Percentiles rank a stretch among this genome's conserved stretches.
These are phyloP conservation scores for Pecoramyces ruminantium DNA, from an alignment of 192 early-diverging fungal genomes.

Conservation along the genomic window DNA sequence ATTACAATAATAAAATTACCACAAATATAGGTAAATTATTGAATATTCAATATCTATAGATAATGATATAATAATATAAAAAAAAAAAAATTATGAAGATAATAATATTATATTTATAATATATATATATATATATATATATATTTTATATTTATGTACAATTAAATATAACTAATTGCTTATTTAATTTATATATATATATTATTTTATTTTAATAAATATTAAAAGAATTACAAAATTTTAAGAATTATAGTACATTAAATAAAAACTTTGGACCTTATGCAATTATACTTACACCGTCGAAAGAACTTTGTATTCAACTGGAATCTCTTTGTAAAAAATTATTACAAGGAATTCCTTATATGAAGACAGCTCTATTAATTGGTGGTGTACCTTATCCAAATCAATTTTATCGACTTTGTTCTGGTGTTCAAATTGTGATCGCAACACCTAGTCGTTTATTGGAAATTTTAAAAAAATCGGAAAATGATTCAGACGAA, in stretches of 20 bases:
- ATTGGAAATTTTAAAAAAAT: conserved; percentile 1
- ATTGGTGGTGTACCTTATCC: conserved; percentile 33
- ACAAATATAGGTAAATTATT: not conserved
- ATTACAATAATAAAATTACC: not conserved
- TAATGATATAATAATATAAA: too few relatives aligned
- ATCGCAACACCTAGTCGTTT: conserved; percentile 39
- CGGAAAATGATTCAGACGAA: not conserved
- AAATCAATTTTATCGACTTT: conserved; percentile 27
- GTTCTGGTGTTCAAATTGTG: conserved; percentile 29
- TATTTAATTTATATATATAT: too few relatives aligned
- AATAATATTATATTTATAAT: too few relatives aligned
- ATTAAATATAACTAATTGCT: too few relatives aligned
- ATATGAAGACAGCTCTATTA: conserved; percentile 19
- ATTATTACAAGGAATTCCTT: not conserved
- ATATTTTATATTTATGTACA: too few relatives aligned
- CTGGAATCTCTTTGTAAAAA: not conserved
- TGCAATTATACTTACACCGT: not conserved
- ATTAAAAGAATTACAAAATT: not conserved
- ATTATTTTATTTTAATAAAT: too few relatives aligned
- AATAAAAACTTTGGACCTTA: not conserved
- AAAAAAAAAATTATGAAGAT: too few relatives aligned
- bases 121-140: too few relatives aligned
- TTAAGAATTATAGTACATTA: not conserved
- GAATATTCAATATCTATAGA: too few relatives aligned
- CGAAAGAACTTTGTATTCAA: not conserved